Evolutionary conservation across 2,329 filamentous ascomycete species (phyloP).

Genomic region (Colletotrichum musicola): DNA sequence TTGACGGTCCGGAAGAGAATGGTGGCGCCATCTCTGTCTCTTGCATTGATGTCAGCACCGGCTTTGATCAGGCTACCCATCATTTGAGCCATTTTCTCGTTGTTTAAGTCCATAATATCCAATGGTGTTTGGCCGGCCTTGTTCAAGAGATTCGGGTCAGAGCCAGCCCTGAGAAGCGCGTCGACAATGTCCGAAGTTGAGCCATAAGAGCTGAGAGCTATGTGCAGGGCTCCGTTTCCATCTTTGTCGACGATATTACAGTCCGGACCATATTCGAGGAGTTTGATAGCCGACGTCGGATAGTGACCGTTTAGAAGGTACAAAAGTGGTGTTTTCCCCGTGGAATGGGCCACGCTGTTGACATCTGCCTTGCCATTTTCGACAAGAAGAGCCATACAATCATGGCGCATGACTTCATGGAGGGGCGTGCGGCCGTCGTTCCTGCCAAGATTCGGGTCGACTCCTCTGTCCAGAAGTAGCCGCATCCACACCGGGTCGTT

Average conservation of each 20-base stretch:
- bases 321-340: conserved; percentile 43
- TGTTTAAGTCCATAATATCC: not conserved
- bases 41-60: conserved; percentile 43
- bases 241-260: conserved; percentile 37
- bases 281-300: conserved; percentile 1
- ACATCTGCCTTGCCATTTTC: conserved; percentile 43
- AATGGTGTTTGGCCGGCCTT: conserved; percentile 39
- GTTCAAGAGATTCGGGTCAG: conserved; percentile 42
- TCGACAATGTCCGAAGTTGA: not conserved
- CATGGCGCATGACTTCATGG: conserved; percentile 13
- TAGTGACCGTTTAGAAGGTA: not conserved
- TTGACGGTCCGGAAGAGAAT: conserved; percentile 35
- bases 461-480: conserved; percentile 42
- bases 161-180: conserved; percentile 39
- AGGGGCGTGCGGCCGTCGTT: conserved; percentile 39
- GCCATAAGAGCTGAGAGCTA: not conserved
- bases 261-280: conserved; percentile 40
- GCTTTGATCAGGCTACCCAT: conserved; percentile 37
- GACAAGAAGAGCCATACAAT: conserved; percentile 42
- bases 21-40: conserved; percentile 38
- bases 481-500: conserved; percentile 22
- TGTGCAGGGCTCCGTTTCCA: conserved; percentile 43
- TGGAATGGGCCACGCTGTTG: conserved; percentile 38
- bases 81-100: not conserved
- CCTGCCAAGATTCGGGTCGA: conserved; percentile 41